phyloP scores from a whole-genome alignment of 805 yeast genomes.

The Priceomyces carsonii region DNA sequence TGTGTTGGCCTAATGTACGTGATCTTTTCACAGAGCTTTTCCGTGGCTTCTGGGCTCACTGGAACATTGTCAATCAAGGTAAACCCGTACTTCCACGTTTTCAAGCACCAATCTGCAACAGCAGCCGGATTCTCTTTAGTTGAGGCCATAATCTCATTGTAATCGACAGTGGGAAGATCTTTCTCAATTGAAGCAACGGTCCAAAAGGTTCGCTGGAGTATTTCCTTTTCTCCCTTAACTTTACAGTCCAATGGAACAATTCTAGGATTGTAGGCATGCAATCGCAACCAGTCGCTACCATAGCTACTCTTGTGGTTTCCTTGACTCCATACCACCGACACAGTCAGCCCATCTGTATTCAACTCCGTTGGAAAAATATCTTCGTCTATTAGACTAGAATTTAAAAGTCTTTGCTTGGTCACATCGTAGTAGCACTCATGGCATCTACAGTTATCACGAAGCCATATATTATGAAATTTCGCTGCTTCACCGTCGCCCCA shows the following conservation, averaged over 20 bases:
- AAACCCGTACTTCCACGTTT: slow-evolving; percentile 59
- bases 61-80: slow-evolving; percentile 64
- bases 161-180: slow-evolving; percentile 51
- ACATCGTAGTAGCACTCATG: slow-evolving; percentile 50
- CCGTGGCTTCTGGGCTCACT: slow-evolving; percentile 57
- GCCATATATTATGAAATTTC: slow-evolving; percentile 55
- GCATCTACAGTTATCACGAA: slow-evolving; percentile 66
- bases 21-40: slow-evolving; percentile 55
- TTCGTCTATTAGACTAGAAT: slow-evolving; percentile 47
- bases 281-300: slow-evolving; percentile 42
- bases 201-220: slow-evolving; percentile 45
- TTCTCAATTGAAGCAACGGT: slow-evolving; percentile 37
- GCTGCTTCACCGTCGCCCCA: slow-evolving; percentile 10
- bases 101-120: slow-evolving; percentile 54
- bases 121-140: slow-evolving; percentile 37
- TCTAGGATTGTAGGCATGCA: slow-evolving; percentile 55
- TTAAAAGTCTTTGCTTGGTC: slow-evolving; percentile 61
- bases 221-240: slow-evolving; percentile 24
- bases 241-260: slow-evolving; percentile 32
- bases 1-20: slow-evolving; percentile 67
- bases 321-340: slow-evolving; percentile 40
- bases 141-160: slow-evolving; percentile 42
- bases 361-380: slow-evolving; percentile 24
- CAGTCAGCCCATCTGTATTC: slow-evolving; percentile 9
- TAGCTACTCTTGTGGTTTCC: slow-evolving; percentile 39